These are phyloP conservation scores for Wallemia hederae DNA, from an alignment of 1,284 basidiomycete genomes.

Conservation along the genomic window DNA sequence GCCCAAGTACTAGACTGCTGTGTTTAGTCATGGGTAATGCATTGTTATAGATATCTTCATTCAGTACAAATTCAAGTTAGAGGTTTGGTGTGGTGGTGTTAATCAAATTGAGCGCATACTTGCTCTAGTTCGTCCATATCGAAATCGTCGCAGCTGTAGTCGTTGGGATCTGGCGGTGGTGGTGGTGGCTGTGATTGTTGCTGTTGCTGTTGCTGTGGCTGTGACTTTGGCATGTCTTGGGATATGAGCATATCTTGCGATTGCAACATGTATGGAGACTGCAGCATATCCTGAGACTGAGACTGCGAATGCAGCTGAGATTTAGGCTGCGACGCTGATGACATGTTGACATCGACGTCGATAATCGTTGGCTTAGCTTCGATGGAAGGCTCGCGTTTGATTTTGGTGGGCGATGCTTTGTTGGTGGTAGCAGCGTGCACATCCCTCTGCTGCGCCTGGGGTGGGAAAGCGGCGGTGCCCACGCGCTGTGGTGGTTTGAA, in stretches of 20 bases:
- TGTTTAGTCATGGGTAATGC: background rate
- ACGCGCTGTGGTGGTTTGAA: background rate
- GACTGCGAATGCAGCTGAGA: background rate
- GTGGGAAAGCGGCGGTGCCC: background rate
- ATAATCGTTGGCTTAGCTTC: background rate
- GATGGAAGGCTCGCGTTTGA: background rate
- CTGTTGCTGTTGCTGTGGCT: background rate
- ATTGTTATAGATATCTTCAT: background rate
- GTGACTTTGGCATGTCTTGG: too few species aligned
- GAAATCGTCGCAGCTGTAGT: background rate
- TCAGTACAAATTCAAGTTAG: too few species aligned
- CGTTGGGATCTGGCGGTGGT: background rate
- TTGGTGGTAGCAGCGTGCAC: background rate
- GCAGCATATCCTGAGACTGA: too few species aligned
- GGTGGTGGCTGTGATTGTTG: too few species aligned
- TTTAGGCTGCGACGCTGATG: too few species aligned
- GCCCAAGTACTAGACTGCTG: constrained; percentile 12
- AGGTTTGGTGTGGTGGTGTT: too few species aligned
- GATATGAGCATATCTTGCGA: too few species aligned
- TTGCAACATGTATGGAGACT: too few species aligned
- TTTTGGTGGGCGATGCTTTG: background rate
- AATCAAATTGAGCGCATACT: background rate
- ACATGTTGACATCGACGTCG: background rate
- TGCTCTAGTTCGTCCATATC: background rate
- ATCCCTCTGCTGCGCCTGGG: background rate